Conservation (phyloP, 1,284 basidiomycete species). For the Phylloboletellus chloephorus region DNA sequence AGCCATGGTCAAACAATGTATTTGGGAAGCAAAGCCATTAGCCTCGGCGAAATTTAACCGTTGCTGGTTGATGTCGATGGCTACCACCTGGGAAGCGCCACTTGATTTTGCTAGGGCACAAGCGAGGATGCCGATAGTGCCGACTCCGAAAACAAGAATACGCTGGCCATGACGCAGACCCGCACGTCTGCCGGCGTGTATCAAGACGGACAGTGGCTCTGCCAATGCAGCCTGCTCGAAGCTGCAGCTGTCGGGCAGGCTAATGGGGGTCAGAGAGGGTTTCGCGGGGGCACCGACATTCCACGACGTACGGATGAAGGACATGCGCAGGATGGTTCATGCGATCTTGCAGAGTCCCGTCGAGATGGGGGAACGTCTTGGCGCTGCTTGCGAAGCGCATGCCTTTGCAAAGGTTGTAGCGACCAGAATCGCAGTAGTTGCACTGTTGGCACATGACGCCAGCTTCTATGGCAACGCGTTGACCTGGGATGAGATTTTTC, state of each 20-base stretch:
- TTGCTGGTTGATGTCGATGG: slow-evolving; percentile 79
- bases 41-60: slow-evolving; percentile 73
- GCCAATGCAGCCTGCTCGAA: slow-evolving; percentile 82
- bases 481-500: slow-evolving; percentile 66
- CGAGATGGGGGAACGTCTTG: slow-evolving; percentile 88
- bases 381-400: slow-evolving; percentile 89
- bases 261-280: slow-evolving; percentile 30
- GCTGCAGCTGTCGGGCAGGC: slow-evolving; percentile 71
- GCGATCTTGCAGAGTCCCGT: slow-evolving; percentile 83
- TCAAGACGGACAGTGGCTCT: slow-evolving; percentile 86
- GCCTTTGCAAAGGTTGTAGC: slow-evolving; percentile 89
- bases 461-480: slow-evolving; percentile 91
- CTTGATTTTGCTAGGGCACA: slow-evolving; percentile 70
- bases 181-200: slow-evolving; percentile 77
- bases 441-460: slow-evolving; percentile 83
- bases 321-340: slow-evolving; percentile 87
- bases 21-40: slow-evolving; percentile 73
- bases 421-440: slow-evolving; percentile 61
- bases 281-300: slow-evolving; percentile 3
- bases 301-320: slow-evolving; percentile 72
- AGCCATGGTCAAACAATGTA: slow-evolving; percentile 56
- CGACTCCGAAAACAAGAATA: slow-evolving; percentile 87
- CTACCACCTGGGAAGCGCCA: slow-evolving; percentile 69
- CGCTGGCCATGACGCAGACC: slow-evolving; percentile 54
- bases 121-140: slow-evolving; percentile 87